A percentile compares a stretch with the other conserved stretches of the same genome.
These are phyloP conservation scores for Dichotomopilus funicola DNA, from an alignment of 2,329 filamentous ascomycete genomes.

Conservation along the genomic window DNA sequence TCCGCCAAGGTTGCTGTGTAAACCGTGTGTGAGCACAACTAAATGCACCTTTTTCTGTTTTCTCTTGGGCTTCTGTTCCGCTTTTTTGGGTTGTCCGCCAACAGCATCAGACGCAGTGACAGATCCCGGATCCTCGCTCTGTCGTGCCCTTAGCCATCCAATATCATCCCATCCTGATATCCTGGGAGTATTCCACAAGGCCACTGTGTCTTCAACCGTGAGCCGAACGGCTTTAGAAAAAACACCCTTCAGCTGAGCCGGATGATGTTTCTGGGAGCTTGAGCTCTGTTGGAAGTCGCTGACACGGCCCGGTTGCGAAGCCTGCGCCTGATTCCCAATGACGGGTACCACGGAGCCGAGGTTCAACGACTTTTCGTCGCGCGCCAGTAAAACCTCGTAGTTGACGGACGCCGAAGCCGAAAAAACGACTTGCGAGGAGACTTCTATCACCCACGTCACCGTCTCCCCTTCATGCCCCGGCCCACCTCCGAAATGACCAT, in stretches of 20 bases:
- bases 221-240: constrained; percentile 76
- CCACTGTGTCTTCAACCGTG: constrained; percentile 79
- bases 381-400: constrained; percentile 79
- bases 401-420: constrained; percentile 80
- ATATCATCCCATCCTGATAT: constrained; percentile 59
- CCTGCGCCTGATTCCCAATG: constrained; percentile 40
- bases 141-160: constrained; percentile 20
- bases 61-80: constrained; percentile 19
- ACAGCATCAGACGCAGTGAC: constrained; percentile 11
- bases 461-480: constrained; percentile 45
- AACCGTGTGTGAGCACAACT: constrained; percentile 84
- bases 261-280: constrained; percentile 46
- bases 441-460: constrained; percentile 83
- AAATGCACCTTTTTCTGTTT: constrained; percentile 79
- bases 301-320: constrained; percentile 62
- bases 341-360: constrained; percentile 48
- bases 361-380: constrained; percentile 77
- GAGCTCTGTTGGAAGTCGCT: constrained; percentile 67
- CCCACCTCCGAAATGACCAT: constrained; percentile 41
- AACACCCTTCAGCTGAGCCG: constrained; percentile 64
- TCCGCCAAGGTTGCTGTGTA: constrained; percentile 91
- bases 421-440: constrained; percentile 89
- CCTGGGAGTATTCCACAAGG: constrained; percentile 86
- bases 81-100: constrained; percentile 18
- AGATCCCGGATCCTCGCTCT: constrained; percentile 11